phyloP scores from a whole-genome alignment of 352 stramenopile species.

The Globisporangium cederbergense region DNA sequence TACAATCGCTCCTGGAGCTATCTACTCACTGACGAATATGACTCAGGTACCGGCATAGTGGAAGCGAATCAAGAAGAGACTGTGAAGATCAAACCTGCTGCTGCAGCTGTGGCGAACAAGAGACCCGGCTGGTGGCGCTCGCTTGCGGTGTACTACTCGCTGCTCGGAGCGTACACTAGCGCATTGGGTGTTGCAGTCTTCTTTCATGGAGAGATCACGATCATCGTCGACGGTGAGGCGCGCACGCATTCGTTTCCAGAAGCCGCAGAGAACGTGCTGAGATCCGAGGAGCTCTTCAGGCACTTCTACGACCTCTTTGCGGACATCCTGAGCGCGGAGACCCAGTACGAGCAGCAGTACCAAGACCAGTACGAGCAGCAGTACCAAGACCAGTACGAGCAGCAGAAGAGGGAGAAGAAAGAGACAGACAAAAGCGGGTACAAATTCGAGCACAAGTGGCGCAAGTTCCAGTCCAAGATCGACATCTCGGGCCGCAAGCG shows the following conservation, averaged over 20 bases:
- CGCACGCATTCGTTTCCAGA: slow-evolving; percentile 7
- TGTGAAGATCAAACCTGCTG: neutral
- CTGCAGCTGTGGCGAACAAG: neutral
- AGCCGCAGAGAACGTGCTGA: slow-evolving; percentile 6
- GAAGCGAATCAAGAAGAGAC: neutral
- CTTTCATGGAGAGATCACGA: slow-evolving; percentile 11
- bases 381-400: too few relatives aligned
- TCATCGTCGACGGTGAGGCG: neutral
- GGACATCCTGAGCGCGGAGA: neutral
- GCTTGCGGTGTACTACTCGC: slow-evolving; percentile 2
- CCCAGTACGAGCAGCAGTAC: neutral
- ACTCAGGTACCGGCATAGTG: too few relatives aligned
- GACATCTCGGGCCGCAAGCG: slow-evolving; percentile 20
- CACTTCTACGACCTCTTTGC: slow-evolving; percentile 7
- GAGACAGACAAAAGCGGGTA: neutral
- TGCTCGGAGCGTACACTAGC: slow-evolving; percentile 5
- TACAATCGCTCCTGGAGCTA: slow-evolving; percentile 2
- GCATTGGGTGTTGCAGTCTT: neutral
- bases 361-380: neutral
- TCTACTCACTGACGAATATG: neutral
- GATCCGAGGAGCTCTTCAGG: slow-evolving; percentile 6
- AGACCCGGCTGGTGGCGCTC: slow-evolving; percentile 11
- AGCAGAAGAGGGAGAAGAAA: neutral
- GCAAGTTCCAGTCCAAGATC: slow-evolving; percentile 15
- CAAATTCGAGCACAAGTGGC: slow-evolving; percentile 17